A percentile compares a stretch with the other conserved stretches of the same genome.
Evolutionary conservation across 1,139 yeast species (phyloP).

Genomic region (Hyphopichia buzzinii): DNA sequence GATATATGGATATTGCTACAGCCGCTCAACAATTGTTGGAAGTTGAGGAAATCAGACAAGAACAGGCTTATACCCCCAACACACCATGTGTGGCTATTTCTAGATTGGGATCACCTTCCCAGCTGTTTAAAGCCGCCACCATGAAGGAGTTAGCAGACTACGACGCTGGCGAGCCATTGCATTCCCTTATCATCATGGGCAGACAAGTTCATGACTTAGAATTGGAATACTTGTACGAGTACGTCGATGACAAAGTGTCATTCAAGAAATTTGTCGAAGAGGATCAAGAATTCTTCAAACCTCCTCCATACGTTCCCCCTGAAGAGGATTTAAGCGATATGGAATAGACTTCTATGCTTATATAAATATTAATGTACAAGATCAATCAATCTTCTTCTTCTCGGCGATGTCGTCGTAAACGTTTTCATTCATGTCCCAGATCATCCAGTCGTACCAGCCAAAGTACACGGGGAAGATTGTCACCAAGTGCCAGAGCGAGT

Average conservation of each 20-base stretch:
- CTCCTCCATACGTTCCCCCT: constrained; percentile 47
- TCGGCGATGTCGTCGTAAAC: constrained; percentile 18
- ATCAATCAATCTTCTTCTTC: constrained; percentile 15
- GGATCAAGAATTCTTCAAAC: constrained; percentile 77
- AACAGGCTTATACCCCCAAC: constrained; percentile 73
- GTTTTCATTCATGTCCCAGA: constrained; percentile 45
- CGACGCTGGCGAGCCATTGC: constrained; percentile 93
- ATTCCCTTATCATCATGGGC: constrained; percentile 86
- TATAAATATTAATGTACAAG: constrained; percentile 1
- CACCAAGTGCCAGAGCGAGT: constrained; percentile 86
- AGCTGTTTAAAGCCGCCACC: constrained; percentile 82
- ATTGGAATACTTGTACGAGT: constrained; percentile 77
- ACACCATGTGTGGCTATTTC: constrained; percentile 95
- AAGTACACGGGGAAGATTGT: constrained; percentile 61
- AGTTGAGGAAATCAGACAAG: constrained; percentile 72
- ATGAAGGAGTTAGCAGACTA: constrained; percentile 69
- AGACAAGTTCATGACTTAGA: constrained; percentile 94
- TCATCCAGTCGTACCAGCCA: constrained; percentile 50
- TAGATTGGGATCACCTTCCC: constrained; percentile 84
- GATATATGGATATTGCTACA: constrained; percentile 90
- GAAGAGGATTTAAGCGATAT: constrained; percentile 25
- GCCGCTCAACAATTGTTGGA: constrained; percentile 88
- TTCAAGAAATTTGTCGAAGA: constrained; percentile 58
- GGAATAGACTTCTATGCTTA: neutral
- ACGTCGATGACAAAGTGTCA: constrained; percentile 62